phyloP scores from a whole-genome alignment of 2,329 filamentous ascomycete species.

The Claviceps paspali region DNA sequence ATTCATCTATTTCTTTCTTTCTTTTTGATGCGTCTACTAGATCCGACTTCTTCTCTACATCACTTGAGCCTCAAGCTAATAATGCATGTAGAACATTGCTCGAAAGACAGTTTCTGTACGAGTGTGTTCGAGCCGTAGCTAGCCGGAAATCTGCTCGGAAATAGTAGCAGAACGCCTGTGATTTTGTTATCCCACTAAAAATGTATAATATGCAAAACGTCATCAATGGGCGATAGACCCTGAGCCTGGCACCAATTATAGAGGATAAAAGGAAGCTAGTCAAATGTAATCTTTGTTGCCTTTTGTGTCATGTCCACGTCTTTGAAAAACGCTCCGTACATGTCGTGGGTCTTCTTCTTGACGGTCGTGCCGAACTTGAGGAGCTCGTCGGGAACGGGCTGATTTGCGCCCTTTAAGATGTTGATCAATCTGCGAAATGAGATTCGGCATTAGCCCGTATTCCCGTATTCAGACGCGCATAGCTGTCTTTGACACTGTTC shows the following conservation, averaged over 20 bases:
- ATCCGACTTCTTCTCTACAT: slow-evolving; percentile 1
- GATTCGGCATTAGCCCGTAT: too few species aligned
- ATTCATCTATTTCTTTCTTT: neutral
- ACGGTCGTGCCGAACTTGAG: slow-evolving; percentile 96
- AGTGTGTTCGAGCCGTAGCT: slow-evolving; percentile 31
- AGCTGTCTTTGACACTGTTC: too few species aligned
- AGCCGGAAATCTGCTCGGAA: slow-evolving; percentile 17
- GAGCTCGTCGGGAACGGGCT: slow-evolving; percentile 76
- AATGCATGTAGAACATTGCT: slow-evolving; percentile 28
- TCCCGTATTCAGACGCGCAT: too few species aligned
- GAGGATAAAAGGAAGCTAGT: slow-evolving; percentile 25
- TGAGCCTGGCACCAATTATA: neutral
- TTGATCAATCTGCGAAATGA: slow-evolving; percentile 64
- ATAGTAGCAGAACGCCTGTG: too few species aligned
- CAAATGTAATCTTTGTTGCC: slow-evolving; percentile 86
- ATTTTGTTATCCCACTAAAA: too few species aligned
- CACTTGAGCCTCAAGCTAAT: slow-evolving; percentile 12
- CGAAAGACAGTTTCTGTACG: slow-evolving; percentile 38
- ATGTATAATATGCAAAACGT: slow-evolving; percentile 1
- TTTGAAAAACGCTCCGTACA: slow-evolving; percentile 92
- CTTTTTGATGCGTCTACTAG: slow-evolving; percentile 6
- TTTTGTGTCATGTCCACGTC: slow-evolving; percentile 72
- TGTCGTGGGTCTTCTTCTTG: slow-evolving; percentile 95
- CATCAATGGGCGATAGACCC: neutral
- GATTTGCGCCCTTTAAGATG: slow-evolving; percentile 83